Conservation (phyloP, 2,329 filamentous ascomycete species). For the Metarhizium sp. region DNA sequence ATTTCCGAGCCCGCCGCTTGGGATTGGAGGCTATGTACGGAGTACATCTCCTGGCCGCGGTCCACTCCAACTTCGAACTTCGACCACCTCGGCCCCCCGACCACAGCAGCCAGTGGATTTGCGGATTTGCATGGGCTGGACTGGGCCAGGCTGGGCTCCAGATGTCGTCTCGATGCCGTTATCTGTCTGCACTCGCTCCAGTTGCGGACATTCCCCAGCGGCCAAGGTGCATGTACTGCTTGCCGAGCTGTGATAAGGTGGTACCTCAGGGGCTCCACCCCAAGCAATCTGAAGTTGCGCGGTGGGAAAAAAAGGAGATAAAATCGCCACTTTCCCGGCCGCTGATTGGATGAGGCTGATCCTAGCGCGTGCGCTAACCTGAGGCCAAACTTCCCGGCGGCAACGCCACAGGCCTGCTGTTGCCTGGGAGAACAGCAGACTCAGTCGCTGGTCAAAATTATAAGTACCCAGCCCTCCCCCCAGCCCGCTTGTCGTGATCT, state of each 20-base stretch:
- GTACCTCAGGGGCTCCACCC: conserved; percentile 29
- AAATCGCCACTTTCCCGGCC: conserved; percentile 19
- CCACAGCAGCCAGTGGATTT: too few species aligned
- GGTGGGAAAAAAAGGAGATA: conserved; percentile 28
- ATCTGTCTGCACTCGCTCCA: too few species aligned
- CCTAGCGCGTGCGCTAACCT: conserved; percentile 27
- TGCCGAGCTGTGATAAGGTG: conserved; percentile 20
- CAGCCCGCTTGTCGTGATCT: conserved; percentile 39
- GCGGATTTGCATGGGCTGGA: too few species aligned
- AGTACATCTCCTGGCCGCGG: not conserved
- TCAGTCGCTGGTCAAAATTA: conserved; percentile 38
- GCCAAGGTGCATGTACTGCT: conserved; percentile 8
- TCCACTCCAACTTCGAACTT: not conserved
- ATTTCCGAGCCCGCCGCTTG: too few species aligned
- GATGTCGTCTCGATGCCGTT: too few species aligned
- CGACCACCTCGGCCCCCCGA: not conserved
- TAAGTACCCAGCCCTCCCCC: conserved; percentile 45
- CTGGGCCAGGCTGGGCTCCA: too few species aligned
- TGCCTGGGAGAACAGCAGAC: conserved; percentile 32
- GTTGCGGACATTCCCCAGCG: not conserved
- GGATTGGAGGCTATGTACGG: not conserved
- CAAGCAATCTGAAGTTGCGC: conserved; percentile 22
- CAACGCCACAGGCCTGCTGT: conserved; percentile 34
- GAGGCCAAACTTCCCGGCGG: conserved; percentile 28
- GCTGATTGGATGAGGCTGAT: conserved; percentile 28